A percentile compares a stretch with the other conserved stretches of the same genome.
phyloP scores from a whole-genome alignment of 2,329 filamentous ascomycete genomes.

The Mycosphaerelloides madeirae region DNA sequence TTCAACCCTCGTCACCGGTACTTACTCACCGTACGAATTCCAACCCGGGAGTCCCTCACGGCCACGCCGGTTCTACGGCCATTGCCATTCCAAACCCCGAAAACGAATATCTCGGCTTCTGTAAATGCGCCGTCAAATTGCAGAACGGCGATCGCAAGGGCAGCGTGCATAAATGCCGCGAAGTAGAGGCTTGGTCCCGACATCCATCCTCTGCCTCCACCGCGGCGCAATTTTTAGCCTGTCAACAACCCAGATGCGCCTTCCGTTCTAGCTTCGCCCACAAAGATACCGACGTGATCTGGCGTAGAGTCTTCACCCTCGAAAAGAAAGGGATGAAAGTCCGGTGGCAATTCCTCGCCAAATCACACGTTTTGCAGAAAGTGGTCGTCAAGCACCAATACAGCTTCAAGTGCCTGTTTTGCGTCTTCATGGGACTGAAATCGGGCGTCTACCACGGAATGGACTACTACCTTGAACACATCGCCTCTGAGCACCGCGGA shows the following conservation, averaged over 20 bases:
- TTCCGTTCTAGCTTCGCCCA: conserved; percentile 42
- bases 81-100: conserved; percentile 27
- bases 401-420: conserved; percentile 46
- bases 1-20: conserved; percentile 13
- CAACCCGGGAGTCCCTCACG: background rate
- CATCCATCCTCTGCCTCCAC: conserved; percentile 20
- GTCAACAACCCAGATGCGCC: conserved; percentile 40
- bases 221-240: conserved; percentile 32
- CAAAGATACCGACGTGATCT: conserved; percentile 24
- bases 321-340: conserved; percentile 37
- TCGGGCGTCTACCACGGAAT: conserved; percentile 38
- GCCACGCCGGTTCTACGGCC: conserved; percentile 12
- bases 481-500: conserved; percentile 35
- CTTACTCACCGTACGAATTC: conserved; percentile 18
- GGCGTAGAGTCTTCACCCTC: conserved; percentile 23
- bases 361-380: conserved; percentile 40
- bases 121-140: conserved; percentile 43
- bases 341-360: conserved; percentile 46
- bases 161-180: conserved; percentile 28
- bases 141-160: conserved; percentile 31
- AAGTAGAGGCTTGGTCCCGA: conserved; percentile 21
- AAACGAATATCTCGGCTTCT: conserved; percentile 39
- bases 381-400: conserved; percentile 27
- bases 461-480: conserved; percentile 42
- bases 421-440: conserved; percentile 36